Evolutionary conservation across 1,139 yeast species (phyloP).

Genomic region (Magnusiomyces suaveolens): DNA sequence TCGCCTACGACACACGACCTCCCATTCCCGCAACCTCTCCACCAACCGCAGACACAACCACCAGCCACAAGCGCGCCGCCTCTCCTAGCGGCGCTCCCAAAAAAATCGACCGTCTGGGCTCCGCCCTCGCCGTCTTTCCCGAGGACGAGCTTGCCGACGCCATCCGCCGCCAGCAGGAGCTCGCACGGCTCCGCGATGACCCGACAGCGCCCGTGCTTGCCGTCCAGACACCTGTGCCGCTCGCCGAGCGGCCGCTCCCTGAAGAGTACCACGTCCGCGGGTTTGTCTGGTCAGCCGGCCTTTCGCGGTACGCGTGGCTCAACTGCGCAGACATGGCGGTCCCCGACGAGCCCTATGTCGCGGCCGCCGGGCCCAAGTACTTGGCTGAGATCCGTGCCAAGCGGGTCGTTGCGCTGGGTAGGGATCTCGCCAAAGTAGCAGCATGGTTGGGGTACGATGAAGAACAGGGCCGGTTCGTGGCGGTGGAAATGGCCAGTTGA

Average conservation of each 20-base stretch:
- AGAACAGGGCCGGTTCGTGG: not conserved
- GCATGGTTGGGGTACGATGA: constrained; percentile 5
- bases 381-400: constrained; percentile 7
- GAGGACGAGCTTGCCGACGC: not conserved
- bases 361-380: constrained; percentile 6
- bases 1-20: not conserved
- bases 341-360: constrained; percentile 12
- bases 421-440: constrained; percentile 4
- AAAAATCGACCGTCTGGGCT: not conserved
- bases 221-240: not conserved
- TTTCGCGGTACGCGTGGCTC: not conserved
- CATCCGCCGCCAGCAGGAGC: not conserved
- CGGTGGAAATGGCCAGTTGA: not conserved
- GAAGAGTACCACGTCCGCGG: constrained; percentile 18
- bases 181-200: not conserved
- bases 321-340: constrained; percentile 5
- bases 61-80: constrained; percentile 5
- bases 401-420: constrained; percentile 9
- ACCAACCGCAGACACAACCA: constrained; percentile 11
- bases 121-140: not conserved
- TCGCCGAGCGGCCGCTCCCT: constrained; percentile 12
- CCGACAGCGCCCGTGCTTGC: not conserved
- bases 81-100: not conserved
- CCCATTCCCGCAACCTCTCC: not conserved
- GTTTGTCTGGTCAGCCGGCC: constrained; percentile 13